Percentiles rank a stretch among this genome's conserved stretches.
Conservation (phyloP, 306 rosid species). For the Glycine tomentella region DNA sequence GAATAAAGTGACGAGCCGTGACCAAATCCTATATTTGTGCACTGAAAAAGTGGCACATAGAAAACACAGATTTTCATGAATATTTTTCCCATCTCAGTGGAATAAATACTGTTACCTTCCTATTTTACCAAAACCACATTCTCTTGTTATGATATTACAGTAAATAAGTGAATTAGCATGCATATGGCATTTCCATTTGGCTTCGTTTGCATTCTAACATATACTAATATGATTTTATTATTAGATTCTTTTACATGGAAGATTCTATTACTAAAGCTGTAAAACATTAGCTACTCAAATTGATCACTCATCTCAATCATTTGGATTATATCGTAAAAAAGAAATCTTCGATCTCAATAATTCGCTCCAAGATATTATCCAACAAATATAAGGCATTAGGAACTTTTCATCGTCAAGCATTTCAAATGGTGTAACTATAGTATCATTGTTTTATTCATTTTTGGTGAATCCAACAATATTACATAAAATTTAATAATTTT, state of each 20-base stretch:
- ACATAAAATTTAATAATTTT: too few relatives aligned
- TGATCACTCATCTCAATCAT: background rate
- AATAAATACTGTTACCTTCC: constrained; percentile 6
- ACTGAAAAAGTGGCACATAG: constrained; percentile 56
- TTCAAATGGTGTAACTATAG: too few relatives aligned
- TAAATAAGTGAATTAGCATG: background rate
- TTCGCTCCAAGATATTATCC: background rate
- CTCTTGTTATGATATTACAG: background rate
- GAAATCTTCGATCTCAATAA: background rate
- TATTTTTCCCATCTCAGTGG: constrained; percentile 34
- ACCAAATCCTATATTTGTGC: constrained; percentile 51
- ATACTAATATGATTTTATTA: background rate
- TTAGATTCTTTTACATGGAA: background rate
- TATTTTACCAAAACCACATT: constrained; percentile 9
- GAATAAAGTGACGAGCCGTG: constrained; percentile 50
- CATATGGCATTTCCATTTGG: background rate
- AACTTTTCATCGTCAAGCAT: too few relatives aligned
- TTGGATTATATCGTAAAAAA: background rate
- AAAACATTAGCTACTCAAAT: background rate
- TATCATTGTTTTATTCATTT: too few relatives aligned
- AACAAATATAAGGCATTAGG: background rate
- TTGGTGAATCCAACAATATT: too few relatives aligned
- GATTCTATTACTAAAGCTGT: background rate
- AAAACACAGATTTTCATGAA: constrained; percentile 45
- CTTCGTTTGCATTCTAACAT: background rate